Evolutionary conservation across 2,329 filamentous ascomycete genomes (phyloP), one percentile per base, ranked within the genome.

Genomic region (Trematosphaeria pertusa): DNA sequence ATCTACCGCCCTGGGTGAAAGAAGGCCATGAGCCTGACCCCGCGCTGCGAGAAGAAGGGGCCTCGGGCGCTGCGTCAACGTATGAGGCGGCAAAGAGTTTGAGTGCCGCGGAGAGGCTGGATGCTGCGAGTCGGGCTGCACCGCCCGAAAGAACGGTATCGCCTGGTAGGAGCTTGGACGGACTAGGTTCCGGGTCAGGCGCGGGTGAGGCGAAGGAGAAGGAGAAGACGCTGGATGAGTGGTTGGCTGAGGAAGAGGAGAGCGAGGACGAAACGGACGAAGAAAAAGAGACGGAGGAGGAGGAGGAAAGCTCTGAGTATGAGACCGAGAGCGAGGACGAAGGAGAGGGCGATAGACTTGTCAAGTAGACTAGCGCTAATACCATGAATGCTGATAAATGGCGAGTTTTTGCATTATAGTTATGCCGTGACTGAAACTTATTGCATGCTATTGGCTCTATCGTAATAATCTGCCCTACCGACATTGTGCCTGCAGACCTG

Each of bases 191-290:
- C 18, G 43, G 38, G 20, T 37, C 46, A 21, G 56, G 26, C 12
- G 43, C 39, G 24, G 26, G 31, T 24, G 39, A 7, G 15, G 26
- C 17, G 5, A 63, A 55, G 40, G 49, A 48, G 22, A 59, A 85
- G 40, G 84, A 84, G 31, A 96, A 96, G 81, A 90, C 87, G 15
- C 75, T 99, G 52, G 91, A 97, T 75, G 91, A 96, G 69, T 97
- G 94, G 92, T 78, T 97, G 46, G 91, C 87, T 4, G 79, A 81
- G 18, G 56, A 58, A 14, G 79, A 78, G 2, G 80, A 79, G 5
- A 77, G 79, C 5, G 81, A 81, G 20, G 60, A 56, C 77, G 77
- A 78, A 2, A 72, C 73, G 12, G 73, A 74, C 2, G 73, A 75
- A 21, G 79, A 81, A n/a, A 75, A 62, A 3, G 81, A 82, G 11